Percentiles rank a stretch among this genome's conserved stretches.
Conservation (phyloP, 2,329 filamentous ascomycete genomes). For the Xylariales sp. region DNA sequence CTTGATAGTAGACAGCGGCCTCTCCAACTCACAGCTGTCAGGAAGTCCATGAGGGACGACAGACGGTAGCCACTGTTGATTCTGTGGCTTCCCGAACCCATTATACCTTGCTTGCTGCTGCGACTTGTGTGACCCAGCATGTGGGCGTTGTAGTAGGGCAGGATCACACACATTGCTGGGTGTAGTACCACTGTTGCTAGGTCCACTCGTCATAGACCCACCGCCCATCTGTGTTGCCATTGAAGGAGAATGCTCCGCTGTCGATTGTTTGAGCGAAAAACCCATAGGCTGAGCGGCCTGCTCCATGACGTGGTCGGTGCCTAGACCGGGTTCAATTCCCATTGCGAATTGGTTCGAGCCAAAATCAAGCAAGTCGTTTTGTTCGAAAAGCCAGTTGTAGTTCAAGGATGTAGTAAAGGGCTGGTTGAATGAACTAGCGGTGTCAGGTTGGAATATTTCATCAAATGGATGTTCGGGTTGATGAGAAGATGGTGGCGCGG, state of each 20-base stretch:
- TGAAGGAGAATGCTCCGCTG: not conserved
- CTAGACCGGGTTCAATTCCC: not conserved
- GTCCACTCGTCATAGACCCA: not conserved
- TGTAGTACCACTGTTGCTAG: not conserved
- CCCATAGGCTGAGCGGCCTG: not conserved
- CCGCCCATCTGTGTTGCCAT: not conserved
- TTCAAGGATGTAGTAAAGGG: constrained; percentile 59
- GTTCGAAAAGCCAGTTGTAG: constrained; percentile 59
- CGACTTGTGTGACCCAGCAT: too few relatives aligned
- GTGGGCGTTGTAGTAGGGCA: not conserved
- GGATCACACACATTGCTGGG: not conserved
- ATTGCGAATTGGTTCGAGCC: not conserved
- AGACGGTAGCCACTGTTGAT: not conserved
- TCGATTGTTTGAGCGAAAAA: not conserved
- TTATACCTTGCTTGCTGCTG: not conserved
- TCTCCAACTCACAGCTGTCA: constrained; percentile 20
- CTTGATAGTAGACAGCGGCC: constrained; percentile 21
- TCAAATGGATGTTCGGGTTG: constrained; percentile 35
- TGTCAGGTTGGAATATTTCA: constrained; percentile 56
- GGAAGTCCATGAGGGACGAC: not conserved
- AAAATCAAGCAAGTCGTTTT: constrained; percentile 25
- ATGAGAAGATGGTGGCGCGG: constrained; percentile 16
- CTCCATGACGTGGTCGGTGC: not conserved
- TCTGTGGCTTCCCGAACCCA: not conserved
- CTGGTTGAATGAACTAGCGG: constrained; percentile 60